Base-by-base conservation (phyloP, 2,329 filamentous ascomycete genomes). In the Westerdykella sp. region DNA sequence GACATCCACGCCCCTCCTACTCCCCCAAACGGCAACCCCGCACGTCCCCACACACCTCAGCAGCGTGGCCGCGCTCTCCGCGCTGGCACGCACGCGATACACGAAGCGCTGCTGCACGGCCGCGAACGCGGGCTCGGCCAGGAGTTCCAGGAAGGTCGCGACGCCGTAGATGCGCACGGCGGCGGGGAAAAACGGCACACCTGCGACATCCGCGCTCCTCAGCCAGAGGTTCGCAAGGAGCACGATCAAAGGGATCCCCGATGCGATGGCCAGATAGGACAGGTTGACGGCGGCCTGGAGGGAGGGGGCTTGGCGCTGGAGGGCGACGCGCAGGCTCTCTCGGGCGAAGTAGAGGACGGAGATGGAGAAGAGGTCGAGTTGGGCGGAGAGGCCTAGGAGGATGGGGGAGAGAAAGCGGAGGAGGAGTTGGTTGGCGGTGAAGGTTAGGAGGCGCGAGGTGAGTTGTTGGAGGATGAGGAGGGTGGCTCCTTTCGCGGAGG, bases 311-410 rank as follows among this genome's bases (percentile, higher is more conserved):
- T 90, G 85, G 40, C 93, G 78, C 68, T 97, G 91, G 30, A 95
- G 80, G 21, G 91, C 89, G n/a, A 95, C 84, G 13, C 93, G 84
- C 39, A 97, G 72, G 57, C 85, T 91, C 69, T 98, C 93, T 32
- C 93, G 79, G 0, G 93, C 85, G 60, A 98, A 97, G 67, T 95
- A 96, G 1, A 98, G 76, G n/a, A 94, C 83, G 0, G 89, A 88
- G 36, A 95, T 84, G 46, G 91, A 90, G 66, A 90, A 96, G 1
- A 97, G 81, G 58, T 98, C 93, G 3, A 98, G 77, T 65, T 96
- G 93, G 0, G 90, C 84, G 2, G 90, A 85, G 5, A 95, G 75
- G 5, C 91, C 93, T 1, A 98, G 78, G 0, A 94, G 76, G 45
- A 84, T 79, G 0, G 93, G 90, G 1, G 89, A 95, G 36, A 97